Evolutionary conservation across 2,329 filamentous ascomycete genomes (phyloP), one percentile per base, ranked within the genome.

Genomic region (Fusarium beomiforme): DNA sequence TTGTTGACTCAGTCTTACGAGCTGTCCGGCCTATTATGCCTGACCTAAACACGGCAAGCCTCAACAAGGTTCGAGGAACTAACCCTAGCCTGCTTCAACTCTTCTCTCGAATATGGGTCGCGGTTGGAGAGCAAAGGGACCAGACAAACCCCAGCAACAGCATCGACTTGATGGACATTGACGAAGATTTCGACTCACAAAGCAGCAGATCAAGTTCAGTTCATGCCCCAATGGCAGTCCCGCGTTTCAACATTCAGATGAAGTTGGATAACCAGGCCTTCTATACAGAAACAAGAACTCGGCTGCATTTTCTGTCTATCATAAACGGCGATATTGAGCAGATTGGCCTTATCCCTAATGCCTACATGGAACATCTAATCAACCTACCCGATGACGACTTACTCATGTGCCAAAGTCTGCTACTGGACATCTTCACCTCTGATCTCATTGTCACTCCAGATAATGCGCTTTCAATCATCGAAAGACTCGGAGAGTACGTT

Each of bases 101-200:
- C 6, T 77, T 88, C 17, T 75, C 79, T 4, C 82, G 79, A 14
- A 63, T 88, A 4, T 85, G 73, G 59, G 63, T 43, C 12, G 46
- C 56, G 14, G 54, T 81, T 34, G 71, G 77, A 23, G 59, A 70
- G 14, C 72, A 66, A 43, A 64, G 69, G 7, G 33, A 65, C 17
- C 72, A 54, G 79, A 5, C 71, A 65, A 24, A 72, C 73, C 34
- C 72, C 81, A 47, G 77, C 74, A 47, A 83, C 7, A 80, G 84
- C 13, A 71, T 81, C 5, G 89, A 91, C 70, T 77, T 85, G 9
- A 91, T 93, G 89, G 90, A 93, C 59, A 75, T 94, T 8, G 92
- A 94, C 73, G 85, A 88, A 16, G 87, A 88, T 4, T 90, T 91
- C 59, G 87, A 89, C 42, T 89, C 89, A 0, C 89, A 91, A 70